phyloP scores from a whole-genome alignment of 495 filamentous ascomycete genomes.

The Penicillium turbatum region DNA sequence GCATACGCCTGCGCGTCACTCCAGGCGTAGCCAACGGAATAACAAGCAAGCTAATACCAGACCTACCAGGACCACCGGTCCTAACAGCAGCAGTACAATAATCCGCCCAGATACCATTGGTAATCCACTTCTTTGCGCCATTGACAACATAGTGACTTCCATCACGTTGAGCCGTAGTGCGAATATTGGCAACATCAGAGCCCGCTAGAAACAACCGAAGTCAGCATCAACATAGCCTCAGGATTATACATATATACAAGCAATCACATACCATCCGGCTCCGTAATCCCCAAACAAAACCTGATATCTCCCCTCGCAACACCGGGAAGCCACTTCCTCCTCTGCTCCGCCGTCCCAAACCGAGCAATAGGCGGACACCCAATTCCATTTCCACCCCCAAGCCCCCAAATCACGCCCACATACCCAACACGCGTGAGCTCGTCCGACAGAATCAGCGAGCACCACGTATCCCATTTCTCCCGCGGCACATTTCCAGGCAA shows the following conservation, averaged over 20 bases:
- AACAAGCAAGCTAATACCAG: conserved; percentile 49
- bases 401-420: conserved; percentile 44
- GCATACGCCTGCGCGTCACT: conserved; percentile 65
- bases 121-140: conserved; percentile 58
- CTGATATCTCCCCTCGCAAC: conserved; percentile 45
- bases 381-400: conserved; percentile 51
- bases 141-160: conserved; percentile 51
- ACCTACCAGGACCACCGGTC: conserved; percentile 46
- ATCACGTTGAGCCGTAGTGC: conserved; percentile 43
- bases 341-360: conserved; percentile 48
- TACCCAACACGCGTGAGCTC: conserved; percentile 43
- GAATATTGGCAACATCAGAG: conserved; percentile 52
- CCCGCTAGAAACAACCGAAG: conserved; percentile 30
- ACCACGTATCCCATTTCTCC: conserved; percentile 50
- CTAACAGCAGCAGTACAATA: conserved; percentile 52
- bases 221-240: too few relatives aligned
- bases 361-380: conserved; percentile 51
- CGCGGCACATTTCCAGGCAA: conserved; percentile 39
- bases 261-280: conserved; percentile 44
- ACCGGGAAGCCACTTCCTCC: conserved; percentile 44
- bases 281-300: conserved; percentile 55
- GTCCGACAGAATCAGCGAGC: conserved; percentile 43
- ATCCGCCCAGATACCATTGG: conserved; percentile 51
- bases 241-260: too few relatives aligned
- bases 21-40: conserved; percentile 47